A percentile compares a stretch with the other conserved stretches of the same genome.
phyloP scores from a whole-genome alignment of 2,329 filamentous ascomycete genomes.

The Anthostomella pinea region DNA sequence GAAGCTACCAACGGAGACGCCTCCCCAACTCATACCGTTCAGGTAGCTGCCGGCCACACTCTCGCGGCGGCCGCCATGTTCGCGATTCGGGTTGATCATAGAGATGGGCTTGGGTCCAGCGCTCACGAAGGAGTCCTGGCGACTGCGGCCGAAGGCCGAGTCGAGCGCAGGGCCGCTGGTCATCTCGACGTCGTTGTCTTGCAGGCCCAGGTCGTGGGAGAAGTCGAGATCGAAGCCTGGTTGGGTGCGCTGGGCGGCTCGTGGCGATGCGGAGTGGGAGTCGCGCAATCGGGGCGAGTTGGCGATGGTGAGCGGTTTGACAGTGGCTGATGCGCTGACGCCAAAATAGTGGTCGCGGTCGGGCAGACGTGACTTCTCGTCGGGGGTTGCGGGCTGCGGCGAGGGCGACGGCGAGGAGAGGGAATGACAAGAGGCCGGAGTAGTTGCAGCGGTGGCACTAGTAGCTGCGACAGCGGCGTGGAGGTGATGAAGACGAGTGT shows the following conservation, averaged over 20 bases:
- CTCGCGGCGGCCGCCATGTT: conserved; percentile 57
- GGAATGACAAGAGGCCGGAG: conserved; percentile 40
- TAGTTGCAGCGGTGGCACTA: conserved; percentile 22
- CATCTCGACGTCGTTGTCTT: conserved; percentile 47
- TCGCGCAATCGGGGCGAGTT: conserved; percentile 21
- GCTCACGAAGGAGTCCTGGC: conserved; percentile 65
- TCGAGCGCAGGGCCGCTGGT: conserved; percentile 59
- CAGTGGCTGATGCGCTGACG: conserved; percentile 23
- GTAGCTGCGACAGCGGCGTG: conserved; percentile 22
- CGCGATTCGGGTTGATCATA: conserved; percentile 62
- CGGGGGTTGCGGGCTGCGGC: conserved; percentile 45
- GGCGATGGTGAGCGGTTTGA: conserved; percentile 37
- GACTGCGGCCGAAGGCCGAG: conserved; percentile 54
- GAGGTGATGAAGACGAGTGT: no score
- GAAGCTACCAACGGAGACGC: conserved; percentile 93
- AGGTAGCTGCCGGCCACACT: conserved; percentile 63
- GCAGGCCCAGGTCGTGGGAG: conserved; percentile 9
- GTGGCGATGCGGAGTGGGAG: conserved; percentile 21
- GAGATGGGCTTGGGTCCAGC: conserved; percentile 65
- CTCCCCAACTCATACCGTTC: conserved; percentile 95
- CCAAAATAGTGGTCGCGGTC: conserved; percentile 28
- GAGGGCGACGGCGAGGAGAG: conserved; percentile 37
- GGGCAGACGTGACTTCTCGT: conserved; percentile 30
- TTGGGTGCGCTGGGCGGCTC: conserved; percentile 1
- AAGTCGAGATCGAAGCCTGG: conserved; percentile 29